Conservation (phyloP, 2,329 filamentous ascomycete genomes). For the Pestalotiopsis sp. region DNA sequence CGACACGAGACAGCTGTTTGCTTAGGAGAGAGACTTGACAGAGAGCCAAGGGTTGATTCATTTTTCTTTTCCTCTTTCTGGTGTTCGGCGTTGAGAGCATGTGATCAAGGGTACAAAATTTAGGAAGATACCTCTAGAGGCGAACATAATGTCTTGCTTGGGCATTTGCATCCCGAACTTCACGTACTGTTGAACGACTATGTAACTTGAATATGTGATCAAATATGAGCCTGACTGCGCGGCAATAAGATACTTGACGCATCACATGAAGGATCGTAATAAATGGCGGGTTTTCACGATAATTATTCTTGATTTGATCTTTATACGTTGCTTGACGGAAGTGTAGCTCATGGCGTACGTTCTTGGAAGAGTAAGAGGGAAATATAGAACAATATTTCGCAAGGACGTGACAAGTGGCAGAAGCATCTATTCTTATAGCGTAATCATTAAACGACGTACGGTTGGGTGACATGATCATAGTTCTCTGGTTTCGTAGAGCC, state of each 20-base stretch:
- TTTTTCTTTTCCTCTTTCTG: not conserved
- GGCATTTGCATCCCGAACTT: not conserved
- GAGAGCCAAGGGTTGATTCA: not conserved
- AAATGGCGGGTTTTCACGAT: too few relatives aligned
- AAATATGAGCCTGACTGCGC: not conserved
- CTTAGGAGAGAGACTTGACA: slow-evolving; percentile 44
- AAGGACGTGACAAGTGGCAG: not conserved
- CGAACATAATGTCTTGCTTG: not conserved
- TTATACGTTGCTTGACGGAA: not conserved
- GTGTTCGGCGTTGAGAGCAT: not conserved
- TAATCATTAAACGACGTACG: slow-evolving; percentile 9
- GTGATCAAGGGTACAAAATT: not conserved
- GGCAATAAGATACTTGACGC: too few relatives aligned
- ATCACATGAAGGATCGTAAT: too few relatives aligned
- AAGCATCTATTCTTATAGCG: not conserved
- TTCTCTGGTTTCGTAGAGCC: slow-evolving; percentile 12
- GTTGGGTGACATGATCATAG: slow-evolving; percentile 10
- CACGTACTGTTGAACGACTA: not conserved
- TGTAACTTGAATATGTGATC: not conserved
- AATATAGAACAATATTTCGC: not conserved
- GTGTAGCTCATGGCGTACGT: not conserved
- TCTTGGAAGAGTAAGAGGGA: not conserved
- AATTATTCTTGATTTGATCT: not conserved
- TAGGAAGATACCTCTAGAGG: not conserved
- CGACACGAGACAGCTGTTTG: slow-evolving; percentile 77